Percentiles rank a stretch among this genome's conserved stretches.
Conservation (phyloP, 495 filamentous ascomycete species). For the Cladorrhinum samala region DNA sequence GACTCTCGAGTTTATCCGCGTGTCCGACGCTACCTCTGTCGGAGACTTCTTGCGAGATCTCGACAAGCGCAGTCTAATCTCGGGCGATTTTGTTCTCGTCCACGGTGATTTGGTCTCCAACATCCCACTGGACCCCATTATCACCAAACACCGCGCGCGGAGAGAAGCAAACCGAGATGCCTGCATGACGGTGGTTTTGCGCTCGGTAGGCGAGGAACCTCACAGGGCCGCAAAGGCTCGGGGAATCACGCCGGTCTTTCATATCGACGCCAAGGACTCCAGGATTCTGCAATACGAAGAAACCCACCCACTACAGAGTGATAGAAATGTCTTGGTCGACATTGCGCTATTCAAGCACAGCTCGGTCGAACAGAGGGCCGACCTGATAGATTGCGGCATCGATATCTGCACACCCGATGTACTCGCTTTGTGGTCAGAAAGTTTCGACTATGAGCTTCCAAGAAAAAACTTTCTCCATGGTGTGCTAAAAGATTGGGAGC, state of each 20-base stretch:
- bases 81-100: constrained; percentile 84
- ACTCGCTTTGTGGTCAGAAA: constrained; percentile 90
- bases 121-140: constrained; percentile 69
- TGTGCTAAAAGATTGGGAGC: constrained; percentile 91
- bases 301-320: constrained; percentile 43
- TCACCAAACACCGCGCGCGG: constrained; percentile 72
- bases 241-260: constrained; percentile 71
- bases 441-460: constrained; percentile 90
- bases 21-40: constrained; percentile 71
- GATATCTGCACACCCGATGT: constrained; percentile 98
- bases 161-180: constrained; percentile 83
- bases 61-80: constrained; percentile 78
- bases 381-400: constrained; percentile 90
- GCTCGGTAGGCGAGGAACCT: constrained; percentile 59
- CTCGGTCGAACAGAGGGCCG: constrained; percentile 69
- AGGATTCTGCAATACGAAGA: constrained; percentile 94
- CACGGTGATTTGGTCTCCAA: constrained; percentile 95
- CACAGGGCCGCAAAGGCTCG: constrained; percentile 67
- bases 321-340: constrained; percentile 61
- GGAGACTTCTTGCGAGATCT: constrained; percentile 95
- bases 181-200: constrained; percentile 96
- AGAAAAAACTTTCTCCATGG: constrained; percentile 83
- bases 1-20: constrained; percentile 76
- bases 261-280: constrained; percentile 72
- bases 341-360: constrained; percentile 52